Evolutionary conservation across 1,284 basidiomycete species (phyloP), one percentile per base, ranked within the genome.

Genomic region (Fomitiporia mediterranea): DNA sequence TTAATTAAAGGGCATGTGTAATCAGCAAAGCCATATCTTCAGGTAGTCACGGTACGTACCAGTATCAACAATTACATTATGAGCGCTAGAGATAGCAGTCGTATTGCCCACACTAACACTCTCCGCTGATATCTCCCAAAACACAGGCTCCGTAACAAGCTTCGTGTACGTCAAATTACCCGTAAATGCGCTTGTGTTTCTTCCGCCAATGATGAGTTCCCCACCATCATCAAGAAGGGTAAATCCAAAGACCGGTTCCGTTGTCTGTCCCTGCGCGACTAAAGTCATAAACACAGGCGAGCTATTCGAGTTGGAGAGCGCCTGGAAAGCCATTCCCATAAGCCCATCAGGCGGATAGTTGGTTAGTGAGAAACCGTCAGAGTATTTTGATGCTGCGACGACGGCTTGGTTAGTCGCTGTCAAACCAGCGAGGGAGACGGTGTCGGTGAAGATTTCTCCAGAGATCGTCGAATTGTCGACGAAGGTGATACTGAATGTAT

Each of bases 121-220:
- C 49, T 65, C 67, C 6, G 60, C 38, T 1, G 47, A 34, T 17
- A 68, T 63, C 53, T 65, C 60, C 72, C 72, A 72, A 52, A 56
- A 73, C 4, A 63, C 66, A 6, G 1, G 17, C 27, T 57, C 42
- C 5, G 56, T 57, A 37, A 57, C 52, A 32, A 44, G 47, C 39
- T 48, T 48, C 15, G 28, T 43, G 54, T 58, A 55, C 11, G 39
- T 51, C 9, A 55, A 30, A 19, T 17, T 28, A 34, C 55, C 47
- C 17, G 19, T 23, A 46, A 44, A 60, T 30, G 50, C 50, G 44
- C 28, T 40, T 4, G 30, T 50, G 63, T 80, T 70, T 7, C 69
- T 67, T 0, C 78, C 78, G 43, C 81, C 81, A 56, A 84, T 72
- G 68, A 68, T 78, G 25, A 83, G 74, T 64, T 76, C 72, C 3